Evolutionary conservation across 306 rosid species (phyloP), one percentile per base, ranked within the genome.

Genomic region (Calophaca sinica): DNA sequence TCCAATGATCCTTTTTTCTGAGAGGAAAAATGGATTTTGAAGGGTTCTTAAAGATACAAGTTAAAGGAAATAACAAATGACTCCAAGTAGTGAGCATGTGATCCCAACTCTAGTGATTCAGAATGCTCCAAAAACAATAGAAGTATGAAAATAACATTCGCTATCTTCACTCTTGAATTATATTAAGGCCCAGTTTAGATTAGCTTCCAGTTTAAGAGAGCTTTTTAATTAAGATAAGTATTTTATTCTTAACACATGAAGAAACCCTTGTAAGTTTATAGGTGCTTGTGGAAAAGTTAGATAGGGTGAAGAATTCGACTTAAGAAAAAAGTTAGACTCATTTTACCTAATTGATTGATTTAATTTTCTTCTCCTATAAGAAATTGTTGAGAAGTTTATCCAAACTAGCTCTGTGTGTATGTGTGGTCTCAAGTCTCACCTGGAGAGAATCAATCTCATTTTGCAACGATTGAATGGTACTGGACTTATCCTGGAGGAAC

Each of bases 381-480:
- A 42, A 7, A 42, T 42, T 42, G 48, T 8, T 42, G 48, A 42
- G 11, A 42, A 38, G 5, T 36, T 20, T 1, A 20, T 20, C 26
- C 26, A 20, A 20, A 20, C 26, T 20, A 20, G 26, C 26, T 20
- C 0, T 20, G 26, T 20, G 26, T 20, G 26, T 36, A 6, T 36
- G 41, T 36, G 5, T 9, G 12, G 41, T 70, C 52, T 14, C 60
- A 64, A 13, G 9, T 68, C 88, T 46, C 77, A 96, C 99, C 99
- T 96, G 91, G 52, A 92, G 93, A 77, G 93, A 86, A 46, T 52
- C 84, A 46, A 92, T 74, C 84, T 92, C 96, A 55, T 69, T 86
- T 82, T 88, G 86, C 82, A 96, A 60, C 45, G 85, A 84, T 15
- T 80, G 77, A 62, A 96, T 86, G 69, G 80, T 59, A 31, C 79